A percentile compares a stretch with the other conserved stretches of the same genome.
Evolutionary conservation across 495 filamentous ascomycete genomes (phyloP).

Genomic region (Penicillium daleae): DNA sequence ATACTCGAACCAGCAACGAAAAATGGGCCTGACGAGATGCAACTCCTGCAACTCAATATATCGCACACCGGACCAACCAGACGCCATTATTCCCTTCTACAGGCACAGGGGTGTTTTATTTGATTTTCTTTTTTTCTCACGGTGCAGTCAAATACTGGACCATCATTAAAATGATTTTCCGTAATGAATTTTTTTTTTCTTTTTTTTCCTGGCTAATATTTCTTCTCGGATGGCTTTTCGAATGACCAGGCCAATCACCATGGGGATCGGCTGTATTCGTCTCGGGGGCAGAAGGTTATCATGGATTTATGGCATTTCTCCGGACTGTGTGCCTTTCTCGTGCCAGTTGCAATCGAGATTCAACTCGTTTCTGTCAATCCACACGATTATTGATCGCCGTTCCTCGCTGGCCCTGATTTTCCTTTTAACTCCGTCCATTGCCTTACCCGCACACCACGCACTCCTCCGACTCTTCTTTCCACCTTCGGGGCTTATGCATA

Average conservation of each 20-base stretch:
- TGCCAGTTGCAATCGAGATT: constrained; percentile 41
- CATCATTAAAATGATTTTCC: constrained; percentile 4
- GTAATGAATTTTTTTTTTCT: constrained; percentile 11
- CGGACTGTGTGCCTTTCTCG: constrained; percentile 30
- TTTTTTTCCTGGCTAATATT: constrained; percentile 1
- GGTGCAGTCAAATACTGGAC: neutral
- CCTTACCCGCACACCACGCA: constrained; percentile 37
- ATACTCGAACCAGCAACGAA: constrained; percentile 22
- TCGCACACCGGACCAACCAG: constrained; percentile 37
- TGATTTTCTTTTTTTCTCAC: constrained; percentile 18
- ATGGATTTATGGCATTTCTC: constrained; percentile 29
- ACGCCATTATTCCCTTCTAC: constrained; percentile 26
- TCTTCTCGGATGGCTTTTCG: constrained; percentile 18
- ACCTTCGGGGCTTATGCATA: neutral
- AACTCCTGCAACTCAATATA: constrained; percentile 33
- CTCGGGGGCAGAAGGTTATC: constrained; percentile 32
- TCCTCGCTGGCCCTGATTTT: constrained; percentile 26
- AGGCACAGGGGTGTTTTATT: constrained; percentile 25
- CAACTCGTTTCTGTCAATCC: constrained; percentile 28
- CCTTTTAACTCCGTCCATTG: constrained; percentile 43
- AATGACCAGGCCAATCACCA: constrained; percentile 26
- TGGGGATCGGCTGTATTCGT: constrained; percentile 18
- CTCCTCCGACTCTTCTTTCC: constrained; percentile 25
- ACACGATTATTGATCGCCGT: constrained; percentile 28
- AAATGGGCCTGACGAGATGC: constrained; percentile 21